A percentile compares a stretch with the other conserved stretches of the same genome.
Evolutionary conservation across 805 yeast genomes (phyloP).

Genomic region (Candida palmyrensis): DNA sequence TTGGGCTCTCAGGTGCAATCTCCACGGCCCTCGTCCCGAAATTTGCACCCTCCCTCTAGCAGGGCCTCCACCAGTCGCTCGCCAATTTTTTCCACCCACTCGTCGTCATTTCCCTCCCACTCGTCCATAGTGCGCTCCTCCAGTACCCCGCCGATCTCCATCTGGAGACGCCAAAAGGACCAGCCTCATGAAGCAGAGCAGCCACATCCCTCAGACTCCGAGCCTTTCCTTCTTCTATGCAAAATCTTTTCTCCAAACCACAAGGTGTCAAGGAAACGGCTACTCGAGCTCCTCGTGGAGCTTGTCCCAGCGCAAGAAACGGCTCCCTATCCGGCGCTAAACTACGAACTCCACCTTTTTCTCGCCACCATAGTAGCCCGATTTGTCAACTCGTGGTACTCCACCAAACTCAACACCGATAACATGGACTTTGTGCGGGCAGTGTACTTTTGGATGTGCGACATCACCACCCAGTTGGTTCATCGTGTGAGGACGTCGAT

Average conservation of each 20-base stretch:
- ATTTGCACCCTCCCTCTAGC: too few species aligned
- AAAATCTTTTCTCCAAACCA: background rate
- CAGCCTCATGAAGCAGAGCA: too few species aligned
- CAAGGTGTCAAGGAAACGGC: background rate
- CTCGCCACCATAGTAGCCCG: slow-evolving; percentile 23
- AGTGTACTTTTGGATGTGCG: slow-evolving; percentile 21
- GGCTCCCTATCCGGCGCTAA: slow-evolving; percentile 16
- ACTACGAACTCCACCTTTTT: slow-evolving; percentile 33
- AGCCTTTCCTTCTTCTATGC: background rate
- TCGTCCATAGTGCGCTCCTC: too few species aligned
- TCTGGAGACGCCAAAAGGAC: too few species aligned
- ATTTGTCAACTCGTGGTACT: slow-evolving; percentile 22
- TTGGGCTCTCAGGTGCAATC: too few species aligned
- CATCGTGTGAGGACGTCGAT: slow-evolving; percentile 11
- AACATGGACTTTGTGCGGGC: slow-evolving; percentile 22
- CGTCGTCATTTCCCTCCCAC: too few species aligned
- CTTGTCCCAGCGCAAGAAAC: background rate
- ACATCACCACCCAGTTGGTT: slow-evolving; percentile 19
- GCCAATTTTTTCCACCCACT: too few species aligned
- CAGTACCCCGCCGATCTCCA: too few species aligned
- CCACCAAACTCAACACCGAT: slow-evolving; percentile 24
- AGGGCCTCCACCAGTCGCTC: too few species aligned
- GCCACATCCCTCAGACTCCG: too few species aligned
- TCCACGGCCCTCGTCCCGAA: too few species aligned
- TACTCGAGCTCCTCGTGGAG: background rate